These are phyloP conservation scores for Citrus glauca DNA, from an alignment of 345 rosid genomes.

Conservation along the genomic window DNA sequence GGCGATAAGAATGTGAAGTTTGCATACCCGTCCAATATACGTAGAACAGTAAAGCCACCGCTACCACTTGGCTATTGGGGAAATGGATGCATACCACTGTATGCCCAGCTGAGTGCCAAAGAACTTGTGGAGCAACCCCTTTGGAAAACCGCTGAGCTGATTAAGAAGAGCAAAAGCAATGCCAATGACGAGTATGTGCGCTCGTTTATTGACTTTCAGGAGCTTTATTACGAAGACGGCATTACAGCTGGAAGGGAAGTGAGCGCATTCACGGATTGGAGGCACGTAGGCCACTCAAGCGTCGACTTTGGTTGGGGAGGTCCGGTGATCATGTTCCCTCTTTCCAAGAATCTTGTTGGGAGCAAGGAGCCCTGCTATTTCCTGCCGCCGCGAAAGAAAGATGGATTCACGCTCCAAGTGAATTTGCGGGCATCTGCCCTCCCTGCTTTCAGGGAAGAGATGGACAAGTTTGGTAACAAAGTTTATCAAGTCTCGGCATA, in stretches of 20 bases:
- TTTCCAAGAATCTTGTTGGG: constrained; percentile 60
- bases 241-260: constrained; percentile 54
- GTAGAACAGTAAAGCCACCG: constrained; percentile 60
- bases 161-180: constrained; percentile 68
- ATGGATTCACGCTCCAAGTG: constrained; percentile 69
- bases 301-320: constrained; percentile 95
- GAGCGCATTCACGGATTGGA: constrained; percentile 94
- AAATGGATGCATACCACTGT: constrained; percentile 78
- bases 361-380: constrained; percentile 80
- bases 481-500: constrained; percentile 32
- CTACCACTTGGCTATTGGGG: constrained; percentile 82
- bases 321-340: constrained; percentile 65
- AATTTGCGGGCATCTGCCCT: constrained; percentile 49
- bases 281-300: constrained; percentile 74
- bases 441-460: constrained; percentile 51
- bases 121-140: constrained; percentile 59
- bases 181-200: constrained; percentile 62
- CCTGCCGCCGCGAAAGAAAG: constrained; percentile 60
- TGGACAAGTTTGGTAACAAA: constrained; percentile 47
- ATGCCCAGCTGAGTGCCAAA: constrained; percentile 46
- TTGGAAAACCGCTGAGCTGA: constrained; percentile 70
- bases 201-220: constrained; percentile 74
- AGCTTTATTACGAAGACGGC: constrained; percentile 42
- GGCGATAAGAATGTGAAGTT: constrained; percentile 53
- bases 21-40: constrained; percentile 60